Evolutionary conservation across 75 land plant genomes (phyloP).

Genomic region (Chamaecyparis obtusa): DNA sequence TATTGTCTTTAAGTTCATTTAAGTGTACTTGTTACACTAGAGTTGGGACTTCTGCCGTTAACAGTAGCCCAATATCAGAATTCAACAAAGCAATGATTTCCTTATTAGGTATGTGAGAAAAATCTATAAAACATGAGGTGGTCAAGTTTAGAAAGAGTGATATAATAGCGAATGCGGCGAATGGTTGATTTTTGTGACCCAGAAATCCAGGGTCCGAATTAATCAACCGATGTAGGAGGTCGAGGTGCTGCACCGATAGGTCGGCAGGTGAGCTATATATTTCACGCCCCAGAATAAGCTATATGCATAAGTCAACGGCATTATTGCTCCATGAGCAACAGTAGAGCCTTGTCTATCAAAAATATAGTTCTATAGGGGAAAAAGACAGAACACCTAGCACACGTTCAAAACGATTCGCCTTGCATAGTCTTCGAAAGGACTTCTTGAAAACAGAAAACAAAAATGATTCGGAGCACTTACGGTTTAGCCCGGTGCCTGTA

Average conservation of each 20-base stretch:
- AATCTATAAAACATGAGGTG: neutral
- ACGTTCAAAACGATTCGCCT: neutral
- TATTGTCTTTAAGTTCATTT: neutral
- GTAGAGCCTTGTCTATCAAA: neutral
- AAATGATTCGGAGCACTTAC: neutral
- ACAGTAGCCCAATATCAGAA: neutral
- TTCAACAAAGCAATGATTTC: neutral
- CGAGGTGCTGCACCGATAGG: too few relatives aligned
- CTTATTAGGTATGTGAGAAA: neutral
- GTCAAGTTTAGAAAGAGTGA: neutral
- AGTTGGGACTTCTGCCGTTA: neutral
- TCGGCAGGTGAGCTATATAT: too few relatives aligned
- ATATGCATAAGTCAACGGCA: neutral
- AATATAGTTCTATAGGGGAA: neutral
- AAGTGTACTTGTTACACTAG: neutral
- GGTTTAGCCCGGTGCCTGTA: slow-evolving; percentile 52
- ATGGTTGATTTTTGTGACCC: too few relatives aligned
- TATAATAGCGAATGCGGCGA: neutral
- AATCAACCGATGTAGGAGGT: too few relatives aligned
- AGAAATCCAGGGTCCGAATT: too few relatives aligned
- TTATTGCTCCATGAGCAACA: neutral
- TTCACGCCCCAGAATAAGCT: too few relatives aligned
- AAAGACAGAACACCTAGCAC: neutral
- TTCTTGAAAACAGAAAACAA: neutral
- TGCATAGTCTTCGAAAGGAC: neutral